Evolutionary conservation across 148 eudicot genomes (phyloP).

Genomic region (Cornus florida): DNA sequence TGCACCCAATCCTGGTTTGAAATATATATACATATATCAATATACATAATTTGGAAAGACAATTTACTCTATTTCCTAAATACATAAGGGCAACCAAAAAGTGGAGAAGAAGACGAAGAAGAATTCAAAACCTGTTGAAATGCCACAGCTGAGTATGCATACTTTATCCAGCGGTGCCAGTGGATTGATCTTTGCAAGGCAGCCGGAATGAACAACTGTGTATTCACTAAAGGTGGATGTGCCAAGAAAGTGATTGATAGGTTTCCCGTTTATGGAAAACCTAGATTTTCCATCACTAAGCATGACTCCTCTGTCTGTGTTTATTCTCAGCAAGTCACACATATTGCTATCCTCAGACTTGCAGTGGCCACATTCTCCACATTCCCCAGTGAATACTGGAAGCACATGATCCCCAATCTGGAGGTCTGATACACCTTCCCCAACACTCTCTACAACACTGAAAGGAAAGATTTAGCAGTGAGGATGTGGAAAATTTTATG

Average conservation of each 20-base stretch:
- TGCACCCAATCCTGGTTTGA: slow-evolving; percentile 39
- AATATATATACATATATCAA: too few relatives aligned
- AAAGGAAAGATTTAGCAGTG: background rate
- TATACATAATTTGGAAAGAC: too few relatives aligned
- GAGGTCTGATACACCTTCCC: slow-evolving; percentile 40
- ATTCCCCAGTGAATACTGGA: slow-evolving; percentile 50
- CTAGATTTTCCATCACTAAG: slow-evolving; percentile 29
- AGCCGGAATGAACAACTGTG: too few relatives aligned
- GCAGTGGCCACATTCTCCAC: slow-evolving; percentile 44
- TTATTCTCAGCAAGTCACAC: too few relatives aligned
- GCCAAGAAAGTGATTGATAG: slow-evolving; percentile 42
- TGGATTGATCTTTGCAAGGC: too few relatives aligned
- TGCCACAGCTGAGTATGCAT: slow-evolving; percentile 48
- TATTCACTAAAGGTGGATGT: slow-evolving; percentile 20
- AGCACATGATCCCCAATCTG: slow-evolving; percentile 47
- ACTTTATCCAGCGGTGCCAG: slow-evolving; percentile 14
- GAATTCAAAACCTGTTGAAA: slow-evolving; percentile 2
- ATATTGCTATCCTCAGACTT: slow-evolving; percentile 5
- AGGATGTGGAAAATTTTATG: background rate
- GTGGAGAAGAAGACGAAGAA: too few relatives aligned
- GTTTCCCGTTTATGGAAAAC: slow-evolving; percentile 34
- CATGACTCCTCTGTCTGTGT: too few relatives aligned
- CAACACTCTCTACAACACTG: slow-evolving; percentile 42
- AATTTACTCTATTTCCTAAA: background rate
- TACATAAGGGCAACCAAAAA: background rate